Base-by-base conservation (phyloP, 495 filamentous ascomycete species). In the Aspergillus nidulans region DNA sequence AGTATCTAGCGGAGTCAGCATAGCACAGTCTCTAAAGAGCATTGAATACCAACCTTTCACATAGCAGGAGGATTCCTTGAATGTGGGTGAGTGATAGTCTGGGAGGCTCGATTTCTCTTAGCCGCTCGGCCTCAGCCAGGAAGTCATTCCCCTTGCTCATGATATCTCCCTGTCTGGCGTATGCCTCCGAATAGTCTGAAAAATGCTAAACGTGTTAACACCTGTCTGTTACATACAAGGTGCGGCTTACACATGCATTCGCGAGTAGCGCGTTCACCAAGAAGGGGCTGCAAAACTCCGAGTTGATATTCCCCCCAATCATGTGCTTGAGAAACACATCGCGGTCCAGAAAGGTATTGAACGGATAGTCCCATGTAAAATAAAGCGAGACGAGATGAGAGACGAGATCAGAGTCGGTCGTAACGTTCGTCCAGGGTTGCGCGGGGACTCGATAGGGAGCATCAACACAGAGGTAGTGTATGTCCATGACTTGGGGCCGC, bases 341-440 rank as follows among this genome's bases (percentile, higher is more conserved):
- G 21, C 67, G 62, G 38, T 81, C 77, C 44, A 83, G 55, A 59
- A 74, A 74, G 7, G 67, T 61, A 63, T 73, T 65, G 23, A 79
- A 77, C n/a, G 76, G 72, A 56, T 79, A 78, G 57, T 80, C 74
- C 78, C 78, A 82, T 6, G 75, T 72, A 63, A 83, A 81, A 59
- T 79, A 83, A 3, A 78, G 49, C 21, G 75, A 77, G 1, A 83
- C 60, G 9, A 82, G 65, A 68, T 79, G 72, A 15, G 78, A 80
- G 6, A 83, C 79, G 39, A 83, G 62, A 26, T 76, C 78, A 26
- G 68, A 63, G 52, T 80, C 76, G 21, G 68, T 68, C 0, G 78
- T 81, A 6, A 81, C 74, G 9, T 40, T 67, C 7, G 80, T 83
- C 80, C 80, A 83, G 1, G 77, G 76, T 40, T 56, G 60, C 19